Evolutionary conservation across 495 filamentous ascomycete genomes (phyloP), one percentile per base, ranked within the genome.

Genomic region (Filosporella fistucella): DNA sequence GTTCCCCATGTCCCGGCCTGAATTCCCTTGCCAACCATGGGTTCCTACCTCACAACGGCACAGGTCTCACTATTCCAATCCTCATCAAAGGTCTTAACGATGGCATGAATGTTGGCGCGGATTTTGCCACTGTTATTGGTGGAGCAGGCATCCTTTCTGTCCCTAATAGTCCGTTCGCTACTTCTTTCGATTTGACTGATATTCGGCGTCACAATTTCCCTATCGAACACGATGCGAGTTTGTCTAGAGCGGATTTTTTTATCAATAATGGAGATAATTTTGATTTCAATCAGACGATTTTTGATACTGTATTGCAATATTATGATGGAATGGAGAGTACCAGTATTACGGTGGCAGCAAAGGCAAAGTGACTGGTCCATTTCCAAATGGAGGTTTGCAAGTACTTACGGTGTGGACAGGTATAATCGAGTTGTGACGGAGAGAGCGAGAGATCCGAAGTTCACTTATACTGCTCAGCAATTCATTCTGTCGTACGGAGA

Each of bases 21-120:
- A 78, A 77, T 51, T 67, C 70, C 10, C 42, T 76, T 26, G 75
- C 75, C 33, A 77, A 77, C 37, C 72, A 75, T 57, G 68, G 64
- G 12, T 78, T 76, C 45, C 62, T 76, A 13, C 72, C 75, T 1
- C 69, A 72, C 40, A 70, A 68, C 49, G 75, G 76, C 26, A 60
- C 73, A 14, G 72, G 67, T 2, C 48, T 51, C 5, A 61, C 56
- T 23, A 48, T 64, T 17, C 51, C 61, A 13, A 49, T 46, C 5
- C 49, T 61, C 13, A 45, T 66, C 44, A 43, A 52, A 0, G 64
- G 41, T 6, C 30, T 57, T 8, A 54, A 55, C 8, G 51, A 58
- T 13, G 56, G 52, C 8, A 55, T 64, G 45, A 60, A 68, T 21
- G 22, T 43, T 14, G 37, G 47, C 14, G 18, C 47, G 0, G 47